Conservation (phyloP, 2,329 filamentous ascomycete species). For the Cladosporium oxysporum region DNA sequence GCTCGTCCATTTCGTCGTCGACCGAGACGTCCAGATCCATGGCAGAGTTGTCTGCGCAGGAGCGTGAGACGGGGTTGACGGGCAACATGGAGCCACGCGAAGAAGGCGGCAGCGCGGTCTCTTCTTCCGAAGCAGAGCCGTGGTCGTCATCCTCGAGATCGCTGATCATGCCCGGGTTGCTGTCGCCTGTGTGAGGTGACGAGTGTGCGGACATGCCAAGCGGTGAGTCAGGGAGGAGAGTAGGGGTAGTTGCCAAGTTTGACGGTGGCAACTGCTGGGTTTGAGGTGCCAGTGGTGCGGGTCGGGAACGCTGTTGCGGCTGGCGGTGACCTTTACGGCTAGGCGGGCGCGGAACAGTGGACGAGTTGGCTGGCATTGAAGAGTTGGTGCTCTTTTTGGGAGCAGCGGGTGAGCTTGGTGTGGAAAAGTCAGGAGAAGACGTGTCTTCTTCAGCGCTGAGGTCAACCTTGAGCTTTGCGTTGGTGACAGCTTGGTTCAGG, state of each 20-base stretch:
- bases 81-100: conserved; percentile 30
- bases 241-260: conserved; percentile 10
- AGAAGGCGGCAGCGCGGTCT: conserved; percentile 20
- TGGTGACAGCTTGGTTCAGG: conserved; percentile 33
- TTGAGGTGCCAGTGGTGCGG: conserved; percentile 34
- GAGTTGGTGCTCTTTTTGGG: conserved; percentile 5
- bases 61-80: conserved; percentile 28
- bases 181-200: conserved; percentile 51
- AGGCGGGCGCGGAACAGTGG: conserved; percentile 26
- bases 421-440: conserved; percentile 22
- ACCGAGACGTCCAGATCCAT: conserved; percentile 40
- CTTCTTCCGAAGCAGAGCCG: conserved; percentile 28
- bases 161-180: conserved; percentile 52
- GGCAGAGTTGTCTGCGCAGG: conserved; percentile 37
- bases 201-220: conserved; percentile 29
- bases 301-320: conserved; percentile 30
- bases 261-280: neutral
- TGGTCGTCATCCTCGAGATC: conserved; percentile 54
- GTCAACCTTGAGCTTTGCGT: conserved; percentile 38
- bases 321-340: conserved; percentile 35
- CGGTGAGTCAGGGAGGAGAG: conserved; percentile 9
- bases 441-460: conserved; percentile 36
- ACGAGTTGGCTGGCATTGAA: neutral
- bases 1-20: conserved; percentile 38
- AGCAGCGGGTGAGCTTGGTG: conserved; percentile 15